A percentile compares a stretch with the other conserved stretches of the same genome.
These are phyloP conservation scores for Aspergillus latus DNA, from an alignment of 2,329 filamentous ascomycete genomes.

Conservation along the genomic window DNA sequence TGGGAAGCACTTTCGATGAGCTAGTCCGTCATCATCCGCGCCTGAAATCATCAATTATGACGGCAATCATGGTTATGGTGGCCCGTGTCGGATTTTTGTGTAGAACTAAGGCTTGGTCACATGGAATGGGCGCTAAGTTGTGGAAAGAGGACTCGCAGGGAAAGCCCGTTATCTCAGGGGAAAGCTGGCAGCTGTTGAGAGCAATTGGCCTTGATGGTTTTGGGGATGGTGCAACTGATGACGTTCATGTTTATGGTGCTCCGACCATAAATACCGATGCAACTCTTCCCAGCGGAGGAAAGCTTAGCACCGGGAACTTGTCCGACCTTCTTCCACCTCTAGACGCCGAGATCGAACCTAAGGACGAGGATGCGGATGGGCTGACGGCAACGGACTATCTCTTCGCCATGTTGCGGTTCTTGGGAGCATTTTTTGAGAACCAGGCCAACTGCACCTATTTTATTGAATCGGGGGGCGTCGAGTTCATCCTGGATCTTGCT, in stretches of 20 bases:
- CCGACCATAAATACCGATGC: conserved; percentile 29
- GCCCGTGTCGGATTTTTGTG: conserved; percentile 75
- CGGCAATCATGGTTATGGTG: conserved; percentile 86
- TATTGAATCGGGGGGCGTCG: conserved; percentile 75
- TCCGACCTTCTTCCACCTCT: conserved; percentile 28
- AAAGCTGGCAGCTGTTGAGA: conserved; percentile 41
- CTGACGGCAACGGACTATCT: conserved; percentile 68
- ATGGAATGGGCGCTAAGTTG: conserved; percentile 77
- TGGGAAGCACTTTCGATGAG: conserved; percentile 89
- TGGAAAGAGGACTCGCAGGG: conserved; percentile 62
- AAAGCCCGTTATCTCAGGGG: conserved; percentile 60
- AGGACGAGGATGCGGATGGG: conserved; percentile 52
- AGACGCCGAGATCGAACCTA: conserved; percentile 39
- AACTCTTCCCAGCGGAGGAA: conserved; percentile 40
- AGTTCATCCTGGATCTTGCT: conserved; percentile 79
- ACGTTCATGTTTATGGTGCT: conserved; percentile 27
- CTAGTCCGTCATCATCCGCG: conserved; percentile 88
- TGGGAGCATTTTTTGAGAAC: conserved; percentile 75
- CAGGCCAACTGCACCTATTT: conserved; percentile 70
- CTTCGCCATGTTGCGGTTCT: conserved; percentile 72
- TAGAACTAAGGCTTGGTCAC: conserved; percentile 64
- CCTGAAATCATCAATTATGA: conserved; percentile 75
- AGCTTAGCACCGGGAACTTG: conserved; percentile 33
- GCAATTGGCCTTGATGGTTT: conserved; percentile 33
- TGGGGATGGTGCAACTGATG: conserved; percentile 26